A percentile compares a stretch with the other conserved stretches of the same genome.
Evolutionary conservation across 768 basidiomycete species (phyloP).

Genomic region (Hygrophorus pudorinus): DNA sequence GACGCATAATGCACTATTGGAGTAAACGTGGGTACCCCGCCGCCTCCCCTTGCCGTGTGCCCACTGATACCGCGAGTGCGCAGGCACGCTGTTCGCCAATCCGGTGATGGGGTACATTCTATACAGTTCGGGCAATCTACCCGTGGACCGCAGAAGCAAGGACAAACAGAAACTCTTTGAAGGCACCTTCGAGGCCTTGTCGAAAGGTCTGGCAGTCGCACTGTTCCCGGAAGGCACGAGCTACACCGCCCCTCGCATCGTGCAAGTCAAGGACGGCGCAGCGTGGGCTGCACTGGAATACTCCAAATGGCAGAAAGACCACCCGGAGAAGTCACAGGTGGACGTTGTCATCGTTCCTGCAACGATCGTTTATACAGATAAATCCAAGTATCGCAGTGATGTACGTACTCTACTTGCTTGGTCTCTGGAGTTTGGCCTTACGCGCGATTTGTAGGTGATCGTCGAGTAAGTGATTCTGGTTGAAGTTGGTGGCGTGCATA

Average conservation of each 20-base stretch:
- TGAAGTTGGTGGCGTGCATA: too few species aligned
- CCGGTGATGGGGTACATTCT: slow-evolving; percentile 67
- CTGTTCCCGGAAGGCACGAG: slow-evolving; percentile 92
- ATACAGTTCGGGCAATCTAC: slow-evolving; percentile 90
- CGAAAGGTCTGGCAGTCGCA: slow-evolving; percentile 74
- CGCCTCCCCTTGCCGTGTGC: neutral
- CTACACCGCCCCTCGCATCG: slow-evolving; percentile 88
- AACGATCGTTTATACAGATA: slow-evolving; percentile 91
- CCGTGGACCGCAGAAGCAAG: slow-evolving; percentile 90
- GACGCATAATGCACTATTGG: slow-evolving; percentile 83
- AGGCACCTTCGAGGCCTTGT: slow-evolving; percentile 81
- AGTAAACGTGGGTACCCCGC: slow-evolving; percentile 77
- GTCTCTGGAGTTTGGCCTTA: slow-evolving; percentile 12
- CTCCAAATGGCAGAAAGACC: slow-evolving; percentile 60
- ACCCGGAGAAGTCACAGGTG: slow-evolving; percentile 32
- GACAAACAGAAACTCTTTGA: slow-evolving; percentile 84
- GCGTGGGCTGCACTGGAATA: slow-evolving; percentile 96
- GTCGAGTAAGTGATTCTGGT: slow-evolving; percentile 44
- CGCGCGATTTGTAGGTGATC: slow-evolving; percentile 39
- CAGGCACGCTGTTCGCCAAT: slow-evolving; percentile 74
- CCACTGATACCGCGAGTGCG: slow-evolving; percentile 4
- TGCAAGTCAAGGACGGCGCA: slow-evolving; percentile 90
- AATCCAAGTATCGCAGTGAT: slow-evolving; percentile 86
- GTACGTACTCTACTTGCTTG: slow-evolving; percentile 37
- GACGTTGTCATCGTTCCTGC: slow-evolving; percentile 68